Conservation (phyloP, 2,329 filamentous ascomycete species). For the Penicillium sp. region DNA sequence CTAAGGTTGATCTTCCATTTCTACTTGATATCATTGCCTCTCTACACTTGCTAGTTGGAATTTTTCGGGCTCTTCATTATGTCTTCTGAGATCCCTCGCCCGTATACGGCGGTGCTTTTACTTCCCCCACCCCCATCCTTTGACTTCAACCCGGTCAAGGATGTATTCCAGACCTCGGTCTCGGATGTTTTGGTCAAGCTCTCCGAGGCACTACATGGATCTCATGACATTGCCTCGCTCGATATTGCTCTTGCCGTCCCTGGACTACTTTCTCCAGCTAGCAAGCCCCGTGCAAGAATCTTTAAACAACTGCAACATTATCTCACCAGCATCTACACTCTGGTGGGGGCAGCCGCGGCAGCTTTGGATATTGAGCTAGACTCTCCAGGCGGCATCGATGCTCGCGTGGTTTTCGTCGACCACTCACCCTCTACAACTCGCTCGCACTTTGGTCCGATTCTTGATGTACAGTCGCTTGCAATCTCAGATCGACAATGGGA, state of each 20-base stretch:
- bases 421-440: conserved; percentile 41
- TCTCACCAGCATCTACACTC: conserved; percentile 72
- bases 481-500: conserved; percentile 35
- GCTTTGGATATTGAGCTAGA: conserved; percentile 61
- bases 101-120: conserved; percentile 53
- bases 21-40: background rate
- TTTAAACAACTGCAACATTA: conserved; percentile 72
- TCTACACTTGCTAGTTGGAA: conserved; percentile 1
- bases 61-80: conserved; percentile 17
- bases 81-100: conserved; percentile 19
- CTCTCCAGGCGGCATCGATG: conserved; percentile 70
- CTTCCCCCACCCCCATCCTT: conserved; percentile 61
- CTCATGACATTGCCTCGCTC: conserved; percentile 41
- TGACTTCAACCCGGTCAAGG: conserved; percentile 51
- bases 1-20: background rate
- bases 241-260: conserved; percentile 64
- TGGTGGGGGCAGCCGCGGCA: conserved; percentile 70
- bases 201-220: conserved; percentile 33
- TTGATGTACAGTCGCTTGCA: conserved; percentile 50
- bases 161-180: conserved; percentile 61
- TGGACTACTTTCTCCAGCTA: conserved; percentile 55
- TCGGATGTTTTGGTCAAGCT: conserved; percentile 54
- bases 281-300: conserved; percentile 53
- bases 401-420: conserved; percentile 70
- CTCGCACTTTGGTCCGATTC: conserved; percentile 48